Base-by-base conservation (phyloP, 441 rosid genomes). In the Melastoma candidum region DNA sequence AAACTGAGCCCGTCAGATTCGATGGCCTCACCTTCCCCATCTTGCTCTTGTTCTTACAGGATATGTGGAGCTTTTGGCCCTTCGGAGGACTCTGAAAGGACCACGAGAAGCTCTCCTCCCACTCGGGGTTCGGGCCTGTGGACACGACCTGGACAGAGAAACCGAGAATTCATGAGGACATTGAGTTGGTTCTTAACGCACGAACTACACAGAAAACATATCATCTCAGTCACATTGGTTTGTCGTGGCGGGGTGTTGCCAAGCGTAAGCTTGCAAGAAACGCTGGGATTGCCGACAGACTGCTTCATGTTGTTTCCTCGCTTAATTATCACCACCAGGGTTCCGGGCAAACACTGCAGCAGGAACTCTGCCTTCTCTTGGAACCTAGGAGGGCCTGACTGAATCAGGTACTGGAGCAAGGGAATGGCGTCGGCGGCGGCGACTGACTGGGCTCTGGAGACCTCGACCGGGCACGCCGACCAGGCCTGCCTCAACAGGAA, bases 361-460 rank as follows among this genome's bases (percentile, higher is more conserved):
- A 95, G 75, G 70, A 84, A 90, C 64, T 95, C 99, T 3, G 98
- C 84, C 80, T 95, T 95, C 77, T 95, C 99, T 77, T 90, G 99
- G 71, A 95, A 95, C 66, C 99, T 74, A 7, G 99, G 98, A 12
- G 99, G 99, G 56, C 97, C 99, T 58, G 99, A 90, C 74, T 90
- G 99, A 70, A 95, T 95, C 64, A 90, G 77, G 76, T 84, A 90
- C 61, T 95, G 99, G 51, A 95, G 77, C 72, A 95, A 74, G 12
- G 99, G 97, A 68, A 95, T 90, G 26, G 99, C 98, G 58, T 90
- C 99, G 39, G 99, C 98, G 47, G 99, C 97, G 22, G 98, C 97
- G 69, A 90, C 84, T 13, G 99, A 92, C 47, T 95, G 99, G 54
- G 98, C 93, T 67, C 80, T 84, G 1, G 99, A 95, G 61, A 95